Percentiles rank a stretch among this genome's conserved stretches.
Evolutionary conservation across 768 basidiomycete genomes (phyloP).

Genomic region (Holtermannia corniformis): DNA sequence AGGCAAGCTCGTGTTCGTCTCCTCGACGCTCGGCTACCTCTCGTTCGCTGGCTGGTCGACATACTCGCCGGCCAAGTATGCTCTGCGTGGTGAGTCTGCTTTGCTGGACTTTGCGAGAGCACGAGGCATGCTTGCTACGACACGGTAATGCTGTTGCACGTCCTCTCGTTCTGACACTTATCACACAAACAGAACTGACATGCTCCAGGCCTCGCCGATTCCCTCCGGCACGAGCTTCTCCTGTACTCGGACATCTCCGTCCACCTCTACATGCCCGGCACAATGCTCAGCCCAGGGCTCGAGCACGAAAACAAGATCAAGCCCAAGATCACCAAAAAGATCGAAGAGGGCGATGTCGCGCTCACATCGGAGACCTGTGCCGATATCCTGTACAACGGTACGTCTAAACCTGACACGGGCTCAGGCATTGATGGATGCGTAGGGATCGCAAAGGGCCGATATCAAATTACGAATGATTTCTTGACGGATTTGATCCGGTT

Average conservation of each 20-base stretch:
- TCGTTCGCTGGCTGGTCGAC: conserved; percentile 66
- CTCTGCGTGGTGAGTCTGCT: conserved; percentile 57
- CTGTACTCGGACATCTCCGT: conserved; percentile 62
- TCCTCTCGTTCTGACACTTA: neutral
- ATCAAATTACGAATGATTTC: conserved; percentile 66
- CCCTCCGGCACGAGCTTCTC: conserved; percentile 65
- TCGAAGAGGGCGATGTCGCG: conserved; percentile 65
- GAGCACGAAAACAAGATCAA: conserved; percentile 68
- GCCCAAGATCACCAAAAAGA: conserved; percentile 61
- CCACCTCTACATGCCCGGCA: conserved; percentile 72
- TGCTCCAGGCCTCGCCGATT: conserved; percentile 72
- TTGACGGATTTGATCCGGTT: conserved; percentile 60
- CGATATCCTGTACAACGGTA: conserved; percentile 53
- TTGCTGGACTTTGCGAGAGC: neutral
- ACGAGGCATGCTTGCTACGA: neutral
- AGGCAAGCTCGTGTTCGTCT: conserved; percentile 65
- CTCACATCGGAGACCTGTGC: conserved; percentile 59
- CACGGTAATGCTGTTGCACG: neutral
- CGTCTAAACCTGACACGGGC: conserved; percentile 4
- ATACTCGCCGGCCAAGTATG: conserved; percentile 78
- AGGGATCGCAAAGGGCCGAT: conserved; percentile 62
- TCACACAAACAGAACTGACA: neutral
- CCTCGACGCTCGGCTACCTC: conserved; percentile 65
- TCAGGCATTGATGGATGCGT: conserved; percentile 1
- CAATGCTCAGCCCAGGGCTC: conserved; percentile 68